Conservation (phyloP, 2,329 filamentous ascomycete genomes). For the Fusarium tuaranense region DNA sequence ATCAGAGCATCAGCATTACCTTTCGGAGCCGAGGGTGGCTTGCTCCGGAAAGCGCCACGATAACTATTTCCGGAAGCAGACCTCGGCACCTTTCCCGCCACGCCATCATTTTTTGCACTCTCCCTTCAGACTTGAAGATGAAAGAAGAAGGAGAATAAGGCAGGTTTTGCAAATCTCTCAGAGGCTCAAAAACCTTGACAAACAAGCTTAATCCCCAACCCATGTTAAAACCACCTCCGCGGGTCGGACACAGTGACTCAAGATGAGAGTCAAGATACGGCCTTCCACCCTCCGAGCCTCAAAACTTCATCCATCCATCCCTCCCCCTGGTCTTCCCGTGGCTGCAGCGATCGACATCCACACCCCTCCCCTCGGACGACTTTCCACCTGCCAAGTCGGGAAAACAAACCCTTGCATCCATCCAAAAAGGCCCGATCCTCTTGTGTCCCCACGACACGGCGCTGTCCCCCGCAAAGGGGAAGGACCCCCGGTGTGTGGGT, state of each 20-base stretch:
- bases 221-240: not conserved
- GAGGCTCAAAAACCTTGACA: not conserved
- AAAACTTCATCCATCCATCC: not conserved
- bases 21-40: constrained; percentile 26
- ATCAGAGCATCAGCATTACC: not conserved
- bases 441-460: constrained; percentile 1
- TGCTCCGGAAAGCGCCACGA: not conserved
- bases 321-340: not conserved
- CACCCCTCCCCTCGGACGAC: constrained; percentile 16
- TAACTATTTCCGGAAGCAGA: not conserved
- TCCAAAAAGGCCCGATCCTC: constrained; percentile 31
- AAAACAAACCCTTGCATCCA: not conserved
- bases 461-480: constrained; percentile 30
- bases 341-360: not conserved
- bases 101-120: not conserved
- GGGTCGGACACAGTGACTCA: not conserved
- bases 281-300: not conserved
- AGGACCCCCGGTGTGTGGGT: constrained; percentile 2
- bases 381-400: constrained; percentile 32
- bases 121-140: not conserved
- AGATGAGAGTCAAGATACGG: not conserved
- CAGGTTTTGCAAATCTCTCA: not conserved
- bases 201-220: not conserved
- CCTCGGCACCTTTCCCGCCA: constrained; percentile 11
- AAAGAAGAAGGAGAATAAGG: not conserved